These are phyloP conservation scores for Oryza glaberrima DNA, from an alignment of 176 grass and related monocot species.

Conservation along the genomic window DNA sequence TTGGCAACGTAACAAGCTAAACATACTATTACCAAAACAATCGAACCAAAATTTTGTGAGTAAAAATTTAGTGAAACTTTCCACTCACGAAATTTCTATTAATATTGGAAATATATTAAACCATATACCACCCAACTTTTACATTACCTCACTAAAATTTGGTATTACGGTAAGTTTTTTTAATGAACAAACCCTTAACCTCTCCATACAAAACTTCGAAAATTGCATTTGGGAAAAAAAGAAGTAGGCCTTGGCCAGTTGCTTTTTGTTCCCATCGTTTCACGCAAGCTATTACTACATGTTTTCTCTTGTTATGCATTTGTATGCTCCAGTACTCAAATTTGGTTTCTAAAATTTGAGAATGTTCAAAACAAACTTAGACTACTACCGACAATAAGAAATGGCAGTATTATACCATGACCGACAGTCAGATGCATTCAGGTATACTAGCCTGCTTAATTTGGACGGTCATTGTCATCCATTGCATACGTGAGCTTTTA, in stretches of 20 bases:
- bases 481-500: conserved; percentile 4
- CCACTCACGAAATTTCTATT: no score
- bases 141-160: no score
- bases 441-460: background rate
- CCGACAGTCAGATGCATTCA: background rate
- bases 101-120: no score
- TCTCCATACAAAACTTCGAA: no score
- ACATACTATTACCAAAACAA: no score
- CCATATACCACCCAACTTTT: no score
- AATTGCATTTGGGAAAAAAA: no score
- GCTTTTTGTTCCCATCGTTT: background rate
- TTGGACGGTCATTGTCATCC: background rate
- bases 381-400: background rate
- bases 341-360: background rate
- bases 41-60: no score
- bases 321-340: background rate
- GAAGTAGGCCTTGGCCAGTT: background rate
- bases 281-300: background rate
- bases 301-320: background rate
- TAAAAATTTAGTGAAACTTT: no score
- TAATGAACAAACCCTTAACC: no score
- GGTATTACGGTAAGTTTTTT: no score
- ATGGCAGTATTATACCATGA: background rate
- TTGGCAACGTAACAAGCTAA: no score
- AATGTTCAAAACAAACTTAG: background rate